Percentiles rank a stretch among this genome's conserved stretches.
phyloP scores from a whole-genome alignment of 176 grass and related monocot genomes.

The Musa troglodytarum region DNA sequence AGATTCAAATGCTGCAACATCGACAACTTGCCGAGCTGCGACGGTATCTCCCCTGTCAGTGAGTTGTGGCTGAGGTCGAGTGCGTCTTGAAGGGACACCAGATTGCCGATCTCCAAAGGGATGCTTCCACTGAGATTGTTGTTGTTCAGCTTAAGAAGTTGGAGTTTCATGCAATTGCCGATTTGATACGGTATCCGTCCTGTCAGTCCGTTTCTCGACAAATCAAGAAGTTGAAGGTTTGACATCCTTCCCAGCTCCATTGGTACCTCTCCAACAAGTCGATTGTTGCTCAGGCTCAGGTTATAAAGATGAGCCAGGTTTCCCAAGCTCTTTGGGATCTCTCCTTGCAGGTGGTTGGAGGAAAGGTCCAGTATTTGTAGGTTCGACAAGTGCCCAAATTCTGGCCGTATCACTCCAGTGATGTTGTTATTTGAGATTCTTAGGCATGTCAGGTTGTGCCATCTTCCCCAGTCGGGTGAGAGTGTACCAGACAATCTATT shows the following conservation, averaged over 20 bases:
- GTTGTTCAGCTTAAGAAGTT: neutral
- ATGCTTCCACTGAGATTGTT: constrained; percentile 11
- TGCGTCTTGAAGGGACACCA: no score
- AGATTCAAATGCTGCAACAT: no score
- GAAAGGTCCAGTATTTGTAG: neutral
- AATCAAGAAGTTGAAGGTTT: constrained; percentile 11
- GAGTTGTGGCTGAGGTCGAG: no score
- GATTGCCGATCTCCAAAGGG: neutral
- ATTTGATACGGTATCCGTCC: constrained; percentile 2
- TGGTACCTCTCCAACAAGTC: constrained; percentile 1
- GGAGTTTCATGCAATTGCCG: neutral
- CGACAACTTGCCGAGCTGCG: no score
- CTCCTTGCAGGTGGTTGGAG: neutral
- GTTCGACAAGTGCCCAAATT: neutral
- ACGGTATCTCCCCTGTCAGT: no score
- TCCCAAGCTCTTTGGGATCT: neutral
- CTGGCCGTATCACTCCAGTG: neutral
- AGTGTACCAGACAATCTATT: constrained; percentile 1
- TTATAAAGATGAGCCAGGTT: neutral
- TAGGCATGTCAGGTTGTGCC: neutral
- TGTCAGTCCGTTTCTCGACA: constrained; percentile 8
- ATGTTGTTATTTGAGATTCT: no score
- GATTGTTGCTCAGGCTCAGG: neutral
- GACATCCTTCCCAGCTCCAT: neutral
- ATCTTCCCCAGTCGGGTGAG: neutral